Conservation (phyloP, 768 basidiomycete genomes). For the Pulveroboletus sp. region DNA sequence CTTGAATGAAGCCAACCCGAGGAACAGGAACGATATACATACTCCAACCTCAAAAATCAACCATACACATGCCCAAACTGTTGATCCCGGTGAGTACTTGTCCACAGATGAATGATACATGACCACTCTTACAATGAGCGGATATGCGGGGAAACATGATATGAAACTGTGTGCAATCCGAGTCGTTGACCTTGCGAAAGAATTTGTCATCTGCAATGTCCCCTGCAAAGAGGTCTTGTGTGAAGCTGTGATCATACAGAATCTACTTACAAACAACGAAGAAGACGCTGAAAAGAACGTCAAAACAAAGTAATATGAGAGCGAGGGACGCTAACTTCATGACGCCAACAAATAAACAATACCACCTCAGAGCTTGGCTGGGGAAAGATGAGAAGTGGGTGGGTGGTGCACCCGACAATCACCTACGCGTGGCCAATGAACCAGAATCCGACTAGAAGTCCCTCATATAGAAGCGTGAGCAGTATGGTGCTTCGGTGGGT, state of each 20-base stretch:
- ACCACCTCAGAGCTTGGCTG: constrained; percentile 82
- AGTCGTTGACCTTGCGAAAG: constrained; percentile 92
- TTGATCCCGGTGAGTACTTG: constrained; percentile 1
- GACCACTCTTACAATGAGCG: constrained; percentile 57
- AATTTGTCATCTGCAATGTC: constrained; percentile 93
- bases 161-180: constrained; percentile 87
- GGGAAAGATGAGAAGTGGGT: constrained; percentile 7
- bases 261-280: constrained; percentile 77
- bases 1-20: constrained; percentile 85
- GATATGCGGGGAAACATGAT: constrained; percentile 68
- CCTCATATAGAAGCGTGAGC: constrained; percentile 81
- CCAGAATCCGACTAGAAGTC: constrained; percentile 88
- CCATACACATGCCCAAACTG: constrained; percentile 89
- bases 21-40: constrained; percentile 72
- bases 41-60: constrained; percentile 73
- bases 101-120: not conserved
- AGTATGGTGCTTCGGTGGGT: constrained; percentile 67
- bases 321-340: constrained; percentile 62
- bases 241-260: not conserved
- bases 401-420: constrained; percentile 2
- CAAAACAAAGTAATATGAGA: constrained; percentile 9
- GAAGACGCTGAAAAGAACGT: constrained; percentile 51
- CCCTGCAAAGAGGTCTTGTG: constrained; percentile 47
- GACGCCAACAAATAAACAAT: constrained; percentile 77
- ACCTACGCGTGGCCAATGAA: constrained; percentile 89